A percentile compares a stretch with the other conserved stretches of the same genome.
These are phyloP conservation scores for Globisporangium polare DNA, from an alignment of 352 stramenopile genomes.

Conservation along the genomic window DNA sequence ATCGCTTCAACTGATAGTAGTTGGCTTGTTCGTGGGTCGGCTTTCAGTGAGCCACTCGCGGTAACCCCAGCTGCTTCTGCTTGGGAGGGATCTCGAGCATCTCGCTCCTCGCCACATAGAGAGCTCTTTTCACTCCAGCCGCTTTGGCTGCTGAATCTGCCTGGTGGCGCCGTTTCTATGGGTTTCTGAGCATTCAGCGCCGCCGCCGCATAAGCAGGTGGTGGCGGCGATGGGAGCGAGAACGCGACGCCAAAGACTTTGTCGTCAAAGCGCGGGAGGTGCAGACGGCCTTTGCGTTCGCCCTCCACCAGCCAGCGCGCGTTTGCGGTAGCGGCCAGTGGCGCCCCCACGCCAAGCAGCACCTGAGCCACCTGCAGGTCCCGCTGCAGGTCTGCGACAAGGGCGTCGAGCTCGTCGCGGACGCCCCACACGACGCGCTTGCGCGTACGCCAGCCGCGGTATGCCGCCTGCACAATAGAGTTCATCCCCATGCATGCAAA, in stretches of 20 bases:
- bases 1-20: constrained; percentile 30
- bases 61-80: background rate
- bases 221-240: constrained; percentile 19
- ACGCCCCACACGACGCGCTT: constrained; percentile 44
- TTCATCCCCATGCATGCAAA: background rate
- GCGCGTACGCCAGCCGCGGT: constrained; percentile 54
- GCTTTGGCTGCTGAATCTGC: background rate
- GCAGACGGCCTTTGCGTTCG: constrained; percentile 22
- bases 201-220: too few relatives aligned
- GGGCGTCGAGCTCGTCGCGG: constrained; percentile 33
- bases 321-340: background rate
- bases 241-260: constrained; percentile 32
- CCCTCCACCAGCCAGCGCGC: constrained; percentile 21
- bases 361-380: constrained; percentile 31
- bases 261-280: constrained; percentile 40
- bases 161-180: background rate
- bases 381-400: constrained; percentile 35
- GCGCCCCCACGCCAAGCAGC: constrained; percentile 18
- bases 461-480: constrained; percentile 25
- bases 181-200: background rate
- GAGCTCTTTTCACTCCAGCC: background rate
- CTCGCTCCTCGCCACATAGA: background rate
- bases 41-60: background rate
- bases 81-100: background rate
- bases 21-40: background rate